phyloP scores from a whole-genome alignment of 2,329 filamentous ascomycete species.

The Colletotrichum lupini region DNA sequence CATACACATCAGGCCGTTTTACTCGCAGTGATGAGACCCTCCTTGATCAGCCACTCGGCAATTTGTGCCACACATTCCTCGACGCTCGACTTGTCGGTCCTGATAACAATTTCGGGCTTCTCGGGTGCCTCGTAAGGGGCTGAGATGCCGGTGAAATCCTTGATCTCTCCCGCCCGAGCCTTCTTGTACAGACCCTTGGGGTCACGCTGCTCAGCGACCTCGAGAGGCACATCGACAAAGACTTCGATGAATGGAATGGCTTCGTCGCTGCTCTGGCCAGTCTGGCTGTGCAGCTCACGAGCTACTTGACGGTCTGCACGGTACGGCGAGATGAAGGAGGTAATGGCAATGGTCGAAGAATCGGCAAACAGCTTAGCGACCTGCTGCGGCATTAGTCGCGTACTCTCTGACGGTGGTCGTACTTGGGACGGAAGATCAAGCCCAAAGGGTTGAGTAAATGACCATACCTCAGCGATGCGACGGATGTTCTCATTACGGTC shows the following conservation, averaged over 20 bases:
- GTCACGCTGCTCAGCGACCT: conserved; percentile 93
- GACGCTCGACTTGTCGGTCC: conserved; percentile 83
- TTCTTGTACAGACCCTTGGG: conserved; percentile 99
- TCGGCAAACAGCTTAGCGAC: conserved; percentile 98
- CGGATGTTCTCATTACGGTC: conserved; percentile 99
- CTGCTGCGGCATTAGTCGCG: conserved; percentile 45
- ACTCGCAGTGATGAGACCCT: conserved; percentile 65
- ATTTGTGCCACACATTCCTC: conserved; percentile 92
- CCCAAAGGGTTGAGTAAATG: not conserved
- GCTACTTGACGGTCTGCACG: conserved; percentile 86
- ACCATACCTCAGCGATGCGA: conserved; percentile 82
- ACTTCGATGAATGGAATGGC: conserved; percentile 92
- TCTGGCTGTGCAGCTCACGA: conserved; percentile 79
- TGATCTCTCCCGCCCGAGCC: conserved; percentile 91
- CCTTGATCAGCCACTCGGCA: conserved; percentile 78
- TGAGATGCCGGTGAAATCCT: conserved; percentile 96
- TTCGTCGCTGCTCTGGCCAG: conserved; percentile 67
- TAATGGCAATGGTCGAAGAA: conserved; percentile 85
- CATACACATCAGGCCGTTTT: conserved; percentile 40
- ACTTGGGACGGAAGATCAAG: not conserved
- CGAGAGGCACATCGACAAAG: conserved; percentile 89
- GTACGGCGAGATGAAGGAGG: conserved; percentile 97
- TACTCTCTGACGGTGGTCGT: not conserved
- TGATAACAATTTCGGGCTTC: conserved; percentile 87
- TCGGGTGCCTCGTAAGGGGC: conserved; percentile 94